phyloP scores from a whole-genome alignment of 805 yeast species.

The Sugiyamaella marilandica region DNA sequence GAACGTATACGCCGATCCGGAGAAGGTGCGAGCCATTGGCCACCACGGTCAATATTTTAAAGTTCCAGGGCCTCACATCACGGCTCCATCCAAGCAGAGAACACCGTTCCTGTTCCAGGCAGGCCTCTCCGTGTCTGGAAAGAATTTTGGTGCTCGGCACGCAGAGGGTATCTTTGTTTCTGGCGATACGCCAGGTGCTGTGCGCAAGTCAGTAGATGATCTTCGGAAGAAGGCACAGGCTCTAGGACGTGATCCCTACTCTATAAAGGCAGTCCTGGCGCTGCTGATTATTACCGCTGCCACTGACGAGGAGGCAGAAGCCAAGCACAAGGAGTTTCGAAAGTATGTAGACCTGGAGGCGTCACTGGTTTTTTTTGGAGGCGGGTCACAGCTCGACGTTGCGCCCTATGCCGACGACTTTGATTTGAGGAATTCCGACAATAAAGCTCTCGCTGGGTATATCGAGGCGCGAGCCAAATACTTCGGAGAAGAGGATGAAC shows the following conservation, averaged over 20 bases:
- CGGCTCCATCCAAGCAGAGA: constrained; percentile 42
- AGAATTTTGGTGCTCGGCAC: constrained; percentile 40
- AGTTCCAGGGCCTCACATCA: constrained; percentile 42
- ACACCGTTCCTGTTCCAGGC: constrained; percentile 44
- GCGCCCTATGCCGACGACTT: constrained; percentile 33
- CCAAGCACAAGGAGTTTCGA: constrained; percentile 34
- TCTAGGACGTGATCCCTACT: constrained; percentile 35
- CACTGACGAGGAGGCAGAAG: constrained; percentile 41
- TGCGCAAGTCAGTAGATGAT: constrained; percentile 31
- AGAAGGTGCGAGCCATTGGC: constrained; percentile 38
- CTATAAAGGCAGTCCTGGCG: constrained; percentile 38
- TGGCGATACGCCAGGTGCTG: constrained; percentile 33
- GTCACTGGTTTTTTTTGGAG: constrained; percentile 38
- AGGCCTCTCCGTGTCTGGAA: constrained; percentile 41
- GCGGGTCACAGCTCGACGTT: constrained; percentile 42
- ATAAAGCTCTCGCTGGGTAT: constrained; percentile 34
- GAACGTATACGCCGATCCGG: constrained; percentile 30
- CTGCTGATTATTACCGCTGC: constrained; percentile 38
- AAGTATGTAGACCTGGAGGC: constrained; percentile 39
- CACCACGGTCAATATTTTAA: constrained; percentile 40
- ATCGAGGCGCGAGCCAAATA: constrained; percentile 35
- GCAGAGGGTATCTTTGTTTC: constrained; percentile 43
- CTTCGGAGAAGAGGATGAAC: constrained; percentile 25
- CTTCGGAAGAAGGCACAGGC: constrained; percentile 34
- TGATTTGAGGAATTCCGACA: constrained; percentile 33